phyloP scores from a whole-genome alignment of 345 rosid genomes.

The Syzygium jambos region DNA sequence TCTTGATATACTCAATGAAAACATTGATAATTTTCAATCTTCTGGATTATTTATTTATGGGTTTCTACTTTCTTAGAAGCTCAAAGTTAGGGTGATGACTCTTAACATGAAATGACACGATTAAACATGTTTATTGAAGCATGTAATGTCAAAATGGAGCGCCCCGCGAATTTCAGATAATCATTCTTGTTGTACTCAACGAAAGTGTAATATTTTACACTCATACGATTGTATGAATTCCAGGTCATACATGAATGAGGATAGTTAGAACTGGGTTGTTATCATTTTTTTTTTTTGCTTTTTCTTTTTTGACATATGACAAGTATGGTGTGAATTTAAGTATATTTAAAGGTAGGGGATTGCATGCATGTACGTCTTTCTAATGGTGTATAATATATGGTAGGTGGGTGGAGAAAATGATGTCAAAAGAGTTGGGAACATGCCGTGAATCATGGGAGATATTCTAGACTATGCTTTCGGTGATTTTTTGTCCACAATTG shows the following conservation, averaged over 20 bases:
- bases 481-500: background rate
- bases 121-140: background rate
- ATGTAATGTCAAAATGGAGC: background rate
- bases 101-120: background rate
- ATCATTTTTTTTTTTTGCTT: background rate
- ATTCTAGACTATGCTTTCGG: background rate
- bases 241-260: background rate
- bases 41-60: accelerated
- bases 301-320: background rate
- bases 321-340: background rate
- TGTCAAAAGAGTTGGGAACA: background rate
- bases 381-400: background rate
- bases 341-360: background rate
- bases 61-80: background rate
- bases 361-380: background rate
- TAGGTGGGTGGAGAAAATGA: background rate
- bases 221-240: background rate
- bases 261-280: background rate
- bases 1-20: too few relatives aligned
- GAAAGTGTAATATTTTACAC: too few relatives aligned
- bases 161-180: background rate
- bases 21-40: background rate
- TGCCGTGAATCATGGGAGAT: background rate
- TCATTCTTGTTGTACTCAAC: background rate
- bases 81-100: background rate